phyloP scores from a whole-genome alignment of 1,284 basidiomycete species.

The Leccinum fallax region DNA sequence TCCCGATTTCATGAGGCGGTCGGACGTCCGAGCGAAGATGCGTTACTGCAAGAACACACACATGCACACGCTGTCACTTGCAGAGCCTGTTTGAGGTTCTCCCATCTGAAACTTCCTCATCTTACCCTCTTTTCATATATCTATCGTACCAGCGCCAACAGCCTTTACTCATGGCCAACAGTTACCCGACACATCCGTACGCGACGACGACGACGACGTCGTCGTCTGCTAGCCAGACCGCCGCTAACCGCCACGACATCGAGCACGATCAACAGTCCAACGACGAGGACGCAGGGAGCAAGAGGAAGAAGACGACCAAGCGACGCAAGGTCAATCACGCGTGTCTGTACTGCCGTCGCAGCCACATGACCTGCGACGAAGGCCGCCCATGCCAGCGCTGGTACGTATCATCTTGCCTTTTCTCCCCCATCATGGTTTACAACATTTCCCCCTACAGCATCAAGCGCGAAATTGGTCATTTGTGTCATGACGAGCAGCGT shows the following conservation, averaged over 20 bases:
- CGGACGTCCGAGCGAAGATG: background rate
- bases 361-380: constrained; percentile 86
- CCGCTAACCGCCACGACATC: constrained; percentile 18
- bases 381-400: constrained; percentile 88
- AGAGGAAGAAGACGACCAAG: constrained; percentile 59
- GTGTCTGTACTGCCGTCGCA: constrained; percentile 83
- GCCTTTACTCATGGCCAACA: constrained; percentile 25
- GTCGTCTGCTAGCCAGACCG: constrained; percentile 18
- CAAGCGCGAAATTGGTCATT: constrained; percentile 89
- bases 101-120: constrained; percentile 29
- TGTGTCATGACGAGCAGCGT: constrained; percentile 86
- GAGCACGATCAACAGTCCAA: constrained; percentile 28
- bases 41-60: constrained; percentile 1
- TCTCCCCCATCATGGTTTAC: background rate
- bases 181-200: constrained; percentile 34
- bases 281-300: constrained; percentile 27
- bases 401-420: constrained; percentile 48
- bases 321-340: constrained; percentile 87
- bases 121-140: constrained; percentile 11
- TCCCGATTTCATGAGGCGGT: constrained; percentile 9
- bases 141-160: constrained; percentile 11
- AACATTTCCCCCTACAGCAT: constrained; percentile 41
- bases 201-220: constrained; percentile 16
- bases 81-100: constrained; percentile 21
- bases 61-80: constrained; percentile 28